Base-by-base conservation (phyloP, 345 rosid genomes). In the Barbarea vulgaris region DNA sequence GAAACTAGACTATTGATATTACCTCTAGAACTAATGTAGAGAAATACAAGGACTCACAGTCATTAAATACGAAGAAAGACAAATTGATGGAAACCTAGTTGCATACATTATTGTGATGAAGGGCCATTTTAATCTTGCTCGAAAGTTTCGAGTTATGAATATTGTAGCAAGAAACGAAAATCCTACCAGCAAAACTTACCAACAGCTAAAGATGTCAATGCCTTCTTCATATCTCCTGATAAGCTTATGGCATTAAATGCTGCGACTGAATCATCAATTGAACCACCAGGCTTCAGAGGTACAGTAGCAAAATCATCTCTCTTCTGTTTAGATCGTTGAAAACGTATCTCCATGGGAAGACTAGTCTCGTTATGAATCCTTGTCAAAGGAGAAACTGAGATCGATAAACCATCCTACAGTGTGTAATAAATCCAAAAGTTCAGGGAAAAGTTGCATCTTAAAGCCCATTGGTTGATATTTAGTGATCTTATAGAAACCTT, bases 311-410 rank as follows among this genome's bases (percentile, higher is more conserved):
- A 86, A 30, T 75, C 87, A 81, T 84, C 86, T 69, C 73, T 84
- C 75, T 78, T 73, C 73, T 83, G 84, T 70, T 86, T 83, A 57
- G 90, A 86, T 72, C 93, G 75, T 77, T 83, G 94, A 81, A 93
- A 89, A 67, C 86, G 89, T 61, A 93, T 84, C 84, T 87, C 96
- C 87, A 89, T 73, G 25, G 93, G 76, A 75, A 91, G 83, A 64
- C 84, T 78, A 72, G 98, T 93, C 77, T 82, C 97, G 69, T 93
- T 93, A 79, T 88, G 86, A 72, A 93, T 87, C 81, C 87, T 89
- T 82, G 80, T 82, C 76, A 89, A 83, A 79, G 98, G 98, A 82
- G 97, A 91, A 78, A 88, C 88, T 76, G 76, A 85, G 82, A 93
- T 77, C 47, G 92, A 87, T 75, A 91, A 80, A 70, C 93, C 97